Evolutionary conservation across 2,329 filamentous ascomycete genomes (phyloP), one percentile per base, ranked within the genome.

Genomic region (Phaeomoniella chlamydospora): DNA sequence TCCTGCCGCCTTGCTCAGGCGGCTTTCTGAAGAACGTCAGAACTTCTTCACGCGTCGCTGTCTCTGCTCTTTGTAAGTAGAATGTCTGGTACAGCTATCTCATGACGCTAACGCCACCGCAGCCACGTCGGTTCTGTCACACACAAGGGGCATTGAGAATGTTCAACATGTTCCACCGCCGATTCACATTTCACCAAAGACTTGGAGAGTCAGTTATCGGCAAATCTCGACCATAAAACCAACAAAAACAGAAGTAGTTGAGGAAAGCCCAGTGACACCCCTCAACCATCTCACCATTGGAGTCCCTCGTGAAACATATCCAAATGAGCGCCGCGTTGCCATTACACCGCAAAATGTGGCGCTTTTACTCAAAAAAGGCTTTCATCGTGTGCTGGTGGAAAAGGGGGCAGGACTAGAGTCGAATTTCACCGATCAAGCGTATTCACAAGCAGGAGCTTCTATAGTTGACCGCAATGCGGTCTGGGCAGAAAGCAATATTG

Each of bases 351-450:
- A 82, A 43, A 93, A 93, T 61, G 82, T 86, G 12, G 71, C 77
- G 2, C 62, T 92, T 1, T 62, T 94, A 1, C 72, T 87, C 43
- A 92, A 92, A 55, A 93, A 92, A 55, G 86, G 85, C 19, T 90
- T 85, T 54, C 69, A 67, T 19, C 74, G 75, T 42, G 72, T 94
- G 15, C 60, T 93, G 2, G 70, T 94, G 26, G 82, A 93, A 60
- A 73, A 75, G 14, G 82, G 82, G 26, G 85, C 85, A n/a, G 86
- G 86, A 6, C 64, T 69, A 33, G 69, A 74, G 43, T 83, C 86
- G 30, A 79, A 85, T 40, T 86, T 92, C 47, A 71, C 70, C 2
- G 84, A 92, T 43, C 67, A 76, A 29, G 82, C 77, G 19, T 93
- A 92, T 49, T 71, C 77, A 47, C 68, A 75, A 43, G 82, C 82